Percentiles rank a stretch among this genome's conserved stretches.
These are phyloP conservation scores for Neophaeococcomyces aloes DNA, from an alignment of 2,329 filamentous ascomycete species.

Conservation along the genomic window DNA sequence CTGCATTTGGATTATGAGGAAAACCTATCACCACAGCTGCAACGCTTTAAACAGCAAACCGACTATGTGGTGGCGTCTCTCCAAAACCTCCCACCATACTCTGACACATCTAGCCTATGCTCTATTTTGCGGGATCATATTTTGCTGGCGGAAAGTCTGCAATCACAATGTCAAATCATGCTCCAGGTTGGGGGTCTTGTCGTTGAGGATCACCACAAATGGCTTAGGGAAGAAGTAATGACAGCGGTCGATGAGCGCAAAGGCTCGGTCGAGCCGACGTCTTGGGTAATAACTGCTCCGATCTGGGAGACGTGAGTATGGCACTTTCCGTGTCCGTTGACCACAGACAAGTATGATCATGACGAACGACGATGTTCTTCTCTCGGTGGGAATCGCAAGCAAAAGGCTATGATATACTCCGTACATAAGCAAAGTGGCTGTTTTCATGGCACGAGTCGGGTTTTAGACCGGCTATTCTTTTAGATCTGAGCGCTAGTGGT, in stretches of 20 bases:
- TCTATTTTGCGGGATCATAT: background rate
- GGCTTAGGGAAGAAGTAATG: background rate
- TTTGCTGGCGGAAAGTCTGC: background rate
- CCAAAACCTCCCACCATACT: background rate
- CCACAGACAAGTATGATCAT: no score
- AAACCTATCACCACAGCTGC: background rate
- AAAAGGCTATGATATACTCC: no score
- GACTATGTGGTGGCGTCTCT: background rate
- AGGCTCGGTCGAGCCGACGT: background rate
- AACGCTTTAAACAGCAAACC: constrained; percentile 1
- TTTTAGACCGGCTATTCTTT: no score
- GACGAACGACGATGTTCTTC: no score
- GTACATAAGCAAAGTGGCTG: no score
- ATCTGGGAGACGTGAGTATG: background rate
- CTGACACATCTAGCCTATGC: background rate
- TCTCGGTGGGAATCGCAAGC: no score
- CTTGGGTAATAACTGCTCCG: background rate
- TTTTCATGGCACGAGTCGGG: no score
- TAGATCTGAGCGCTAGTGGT: no score
- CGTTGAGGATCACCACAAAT: background rate
- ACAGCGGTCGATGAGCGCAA: background rate
- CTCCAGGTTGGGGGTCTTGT: constrained; percentile 1
- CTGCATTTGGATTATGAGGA: background rate
- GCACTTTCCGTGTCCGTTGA: background rate
- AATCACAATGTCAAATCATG: constrained; percentile 4